Base-by-base conservation (phyloP, 352 stramenopile genomes). In the Pseudoperonospora humuli region DNA sequence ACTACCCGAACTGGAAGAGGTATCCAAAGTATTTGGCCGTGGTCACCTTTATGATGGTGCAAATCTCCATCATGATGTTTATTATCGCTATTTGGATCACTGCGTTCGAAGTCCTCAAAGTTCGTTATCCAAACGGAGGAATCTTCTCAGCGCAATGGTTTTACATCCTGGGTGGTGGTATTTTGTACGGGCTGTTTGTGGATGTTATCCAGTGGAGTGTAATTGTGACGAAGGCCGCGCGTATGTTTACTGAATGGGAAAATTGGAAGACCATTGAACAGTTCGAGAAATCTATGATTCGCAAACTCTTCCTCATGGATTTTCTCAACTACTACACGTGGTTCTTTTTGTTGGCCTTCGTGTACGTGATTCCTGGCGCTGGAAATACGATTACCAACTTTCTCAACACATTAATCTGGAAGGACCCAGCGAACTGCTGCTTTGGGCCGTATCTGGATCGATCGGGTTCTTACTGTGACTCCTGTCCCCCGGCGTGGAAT, bases 271-370 rank as follows among this genome's bases (percentile, higher is more conserved):
- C 78, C 0, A 70, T 84, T 25, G 78, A 91, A 50, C 71, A 86
- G 47, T 91, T 84, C 40, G 78, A 91, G 41, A 82, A 78, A 26
- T 73, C 71, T 15, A 58, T 88, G 45, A 74, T 91, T 28, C 71
- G 73, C 28, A 91, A 88, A 41, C 46, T 91, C 9, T 91, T 91
- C 31, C 41, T 85, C 31, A 88, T 91, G 75, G 78, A 91, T 38
- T 91, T 91, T 38, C 70, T 91, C 52, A 91, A 91, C 62, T 88
- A 88, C 63, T 91, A 88, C 60, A 91, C 76, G 51, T 91, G 78
- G 78, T 91, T 91, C 54, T 88, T 91, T 45, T 49, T 87, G 23
- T 57, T 91, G 17, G 78, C 78, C n/a, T 91, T 91, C 49, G 71
- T 91, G 28, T 91, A 91, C 33, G 78, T 91, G 39, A 70, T 91